A percentile compares a stretch with the other conserved stretches of the same genome.
Evolutionary conservation across 805 yeast genomes (phyloP).

Genomic region (Starmerella powellii): DNA sequence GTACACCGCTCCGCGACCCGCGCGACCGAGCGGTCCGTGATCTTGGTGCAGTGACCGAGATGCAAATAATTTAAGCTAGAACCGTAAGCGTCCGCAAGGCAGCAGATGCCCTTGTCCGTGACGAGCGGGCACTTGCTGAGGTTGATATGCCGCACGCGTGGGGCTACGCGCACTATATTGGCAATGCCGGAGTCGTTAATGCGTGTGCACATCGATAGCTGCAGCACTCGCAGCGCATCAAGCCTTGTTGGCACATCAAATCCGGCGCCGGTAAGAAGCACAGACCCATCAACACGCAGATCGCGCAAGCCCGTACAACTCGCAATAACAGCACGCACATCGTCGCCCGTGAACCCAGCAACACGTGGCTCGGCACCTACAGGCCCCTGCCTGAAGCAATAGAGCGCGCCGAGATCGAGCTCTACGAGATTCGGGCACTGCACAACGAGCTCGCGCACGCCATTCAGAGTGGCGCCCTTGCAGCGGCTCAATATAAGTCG

Average conservation of each 20-base stretch:
- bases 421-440: constrained; percentile 74
- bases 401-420: constrained; percentile 72
- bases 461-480: constrained; percentile 48
- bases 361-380: background rate
- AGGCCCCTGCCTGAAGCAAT: constrained; percentile 27
- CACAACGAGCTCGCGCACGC: constrained; percentile 44
- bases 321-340: background rate
- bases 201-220: constrained; percentile 70
- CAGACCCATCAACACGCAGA: constrained; percentile 22
- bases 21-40: constrained; percentile 80
- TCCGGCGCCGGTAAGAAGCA: constrained; percentile 54
- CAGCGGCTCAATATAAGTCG: constrained; percentile 73
- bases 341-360: constrained; percentile 3
- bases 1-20: constrained; percentile 65
- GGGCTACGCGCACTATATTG: constrained; percentile 61
- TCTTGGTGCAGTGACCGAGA: constrained; percentile 82
- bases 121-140: constrained; percentile 79
- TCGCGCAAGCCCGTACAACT: constrained; percentile 10
- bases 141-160: constrained; percentile 75
- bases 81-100: constrained; percentile 57
- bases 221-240: constrained; percentile 67
- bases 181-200: constrained; percentile 72
- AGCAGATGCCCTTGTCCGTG: constrained; percentile 66
- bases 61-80: constrained; percentile 78
- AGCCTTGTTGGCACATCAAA: constrained; percentile 41